Evolutionary conservation across 2,329 filamentous ascomycete species (phyloP).

Genomic region (Penicillium aurantiogriseum): DNA sequence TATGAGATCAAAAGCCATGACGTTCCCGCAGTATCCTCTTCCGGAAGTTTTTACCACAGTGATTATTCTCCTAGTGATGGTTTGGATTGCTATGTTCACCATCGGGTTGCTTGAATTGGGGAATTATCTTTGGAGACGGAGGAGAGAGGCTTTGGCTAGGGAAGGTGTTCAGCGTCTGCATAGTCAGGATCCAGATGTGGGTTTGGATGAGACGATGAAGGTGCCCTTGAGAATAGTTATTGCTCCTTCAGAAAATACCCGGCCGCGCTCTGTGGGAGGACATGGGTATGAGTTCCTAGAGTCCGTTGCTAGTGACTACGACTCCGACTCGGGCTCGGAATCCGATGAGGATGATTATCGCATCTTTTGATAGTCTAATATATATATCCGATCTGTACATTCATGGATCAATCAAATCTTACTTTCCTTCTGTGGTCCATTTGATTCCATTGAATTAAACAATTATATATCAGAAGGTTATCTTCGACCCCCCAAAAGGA

Average conservation of each 20-base stretch:
- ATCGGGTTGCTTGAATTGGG: slow-evolving; percentile 23
- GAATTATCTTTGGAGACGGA: slow-evolving; percentile 18
- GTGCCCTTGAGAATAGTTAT: slow-evolving; percentile 2
- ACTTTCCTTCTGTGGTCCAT: neutral
- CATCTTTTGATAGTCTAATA: slow-evolving; percentile 1
- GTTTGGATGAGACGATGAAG: slow-evolving; percentile 4
- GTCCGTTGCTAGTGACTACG: neutral
- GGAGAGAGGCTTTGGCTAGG: neutral
- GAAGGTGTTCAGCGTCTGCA: neutral
- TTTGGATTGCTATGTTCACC: slow-evolving; percentile 24
- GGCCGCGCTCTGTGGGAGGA: neutral
- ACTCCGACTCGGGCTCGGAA: slow-evolving; percentile 8
- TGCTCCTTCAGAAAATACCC: neutral
- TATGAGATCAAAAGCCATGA: slow-evolving; percentile 4
- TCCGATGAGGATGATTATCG: slow-evolving; percentile 14
- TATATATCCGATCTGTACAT: neutral
- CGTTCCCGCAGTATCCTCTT: slow-evolving; percentile 5
- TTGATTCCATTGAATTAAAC: no score
- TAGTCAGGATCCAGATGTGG: neutral
- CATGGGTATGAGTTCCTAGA: neutral
- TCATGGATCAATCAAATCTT: neutral
- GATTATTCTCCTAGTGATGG: slow-evolving; percentile 19
- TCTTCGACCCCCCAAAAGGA: neutral
- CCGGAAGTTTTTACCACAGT: slow-evolving; percentile 17
- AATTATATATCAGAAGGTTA: neutral